These are phyloP conservation scores for Haplographium delicatum DNA, from an alignment of 495 filamentous ascomycete genomes.

Conservation along the genomic window DNA sequence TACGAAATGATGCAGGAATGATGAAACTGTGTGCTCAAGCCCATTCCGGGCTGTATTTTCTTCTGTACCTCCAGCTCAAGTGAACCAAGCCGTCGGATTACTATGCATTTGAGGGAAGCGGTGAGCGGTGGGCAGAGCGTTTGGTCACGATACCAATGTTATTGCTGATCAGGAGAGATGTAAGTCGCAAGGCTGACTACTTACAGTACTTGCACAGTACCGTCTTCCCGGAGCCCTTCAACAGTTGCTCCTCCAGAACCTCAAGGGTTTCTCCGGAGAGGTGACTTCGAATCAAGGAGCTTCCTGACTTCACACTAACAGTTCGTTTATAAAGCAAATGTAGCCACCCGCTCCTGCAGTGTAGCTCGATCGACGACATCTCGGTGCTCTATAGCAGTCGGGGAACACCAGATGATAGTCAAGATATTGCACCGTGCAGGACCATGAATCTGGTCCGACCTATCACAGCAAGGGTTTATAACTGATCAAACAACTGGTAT, in stretches of 20 bases:
- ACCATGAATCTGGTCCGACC: conserved; percentile 13
- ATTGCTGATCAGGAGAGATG: conserved; percentile 3
- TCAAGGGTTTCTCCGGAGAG: conserved; percentile 14
- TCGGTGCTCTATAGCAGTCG: conserved; percentile 3
- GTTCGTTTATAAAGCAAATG: conserved; percentile 15
- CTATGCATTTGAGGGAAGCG: conserved; percentile 12
- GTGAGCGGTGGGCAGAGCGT: conserved; percentile 20
- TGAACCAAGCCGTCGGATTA: conserved; percentile 16
- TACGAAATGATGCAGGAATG: conserved; percentile 7
- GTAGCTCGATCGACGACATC: conserved; percentile 20
- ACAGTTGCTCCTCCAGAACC: no score
- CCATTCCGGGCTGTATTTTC: not conserved
- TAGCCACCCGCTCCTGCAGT: conserved; percentile 22
- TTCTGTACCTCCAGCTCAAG: not conserved
- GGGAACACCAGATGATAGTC: conserved; percentile 14
- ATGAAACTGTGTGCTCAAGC: not conserved
- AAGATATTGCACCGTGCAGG: conserved; percentile 14
- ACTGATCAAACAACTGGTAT: not conserved
- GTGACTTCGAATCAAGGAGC: conserved; percentile 23
- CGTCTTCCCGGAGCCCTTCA: not conserved
- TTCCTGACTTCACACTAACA: conserved; percentile 6
- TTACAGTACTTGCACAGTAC: not conserved
- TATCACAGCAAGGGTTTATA: conserved; percentile 6
- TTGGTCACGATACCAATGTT: conserved; percentile 14
- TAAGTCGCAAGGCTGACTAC: conserved; percentile 25